These are phyloP conservation scores for Penicillium arizonense DNA, from an alignment of 495 filamentous ascomycete genomes.

Conservation along the genomic window DNA sequence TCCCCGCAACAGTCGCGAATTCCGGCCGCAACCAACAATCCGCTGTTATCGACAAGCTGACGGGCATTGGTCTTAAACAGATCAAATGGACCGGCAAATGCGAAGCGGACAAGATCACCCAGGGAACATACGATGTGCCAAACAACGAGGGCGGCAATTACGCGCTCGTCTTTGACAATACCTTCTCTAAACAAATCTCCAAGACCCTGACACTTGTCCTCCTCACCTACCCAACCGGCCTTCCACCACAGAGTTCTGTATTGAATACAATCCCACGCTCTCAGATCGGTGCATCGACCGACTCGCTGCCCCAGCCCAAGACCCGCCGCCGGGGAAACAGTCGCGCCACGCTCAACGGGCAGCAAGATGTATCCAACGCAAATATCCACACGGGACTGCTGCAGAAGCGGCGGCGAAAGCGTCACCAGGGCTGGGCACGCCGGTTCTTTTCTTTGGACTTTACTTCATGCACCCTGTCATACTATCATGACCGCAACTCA, in stretches of 20 bases:
- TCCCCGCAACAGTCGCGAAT: slow-evolving; percentile 28
- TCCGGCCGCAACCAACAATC: slow-evolving; percentile 44
- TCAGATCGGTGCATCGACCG: slow-evolving; percentile 24
- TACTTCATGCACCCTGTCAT: slow-evolving; percentile 84
- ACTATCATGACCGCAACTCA: slow-evolving; percentile 91
- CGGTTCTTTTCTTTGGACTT: slow-evolving; percentile 95
- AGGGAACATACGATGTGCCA: slow-evolving; percentile 81
- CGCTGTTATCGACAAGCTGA: slow-evolving; percentile 76
- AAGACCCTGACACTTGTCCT: slow-evolving; percentile 95
- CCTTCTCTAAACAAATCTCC: slow-evolving; percentile 91
- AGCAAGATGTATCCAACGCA: slow-evolving; percentile 23
- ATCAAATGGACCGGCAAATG: slow-evolving; percentile 92
- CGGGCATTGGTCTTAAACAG: slow-evolving; percentile 77
- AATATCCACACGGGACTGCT: slow-evolving; percentile 72
- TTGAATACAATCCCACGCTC: slow-evolving; percentile 47
- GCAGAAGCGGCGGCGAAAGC: slow-evolving; percentile 86
- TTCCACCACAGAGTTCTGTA: slow-evolving; percentile 61
- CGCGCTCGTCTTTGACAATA: slow-evolving; percentile 96
- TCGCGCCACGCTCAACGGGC: slow-evolving; percentile 24
- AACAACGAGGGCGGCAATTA: slow-evolving; percentile 82
- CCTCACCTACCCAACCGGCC: slow-evolving; percentile 83
- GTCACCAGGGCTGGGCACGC: slow-evolving; percentile 87
- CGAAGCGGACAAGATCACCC: slow-evolving; percentile 93
- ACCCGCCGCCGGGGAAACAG: slow-evolving; percentile 38
- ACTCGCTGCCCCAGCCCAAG: slow-evolving; percentile 28